These are phyloP conservation scores for Kurtzmaniella quercitrusa DNA, from an alignment of 1,139 yeast species.

Conservation along the genomic window DNA sequence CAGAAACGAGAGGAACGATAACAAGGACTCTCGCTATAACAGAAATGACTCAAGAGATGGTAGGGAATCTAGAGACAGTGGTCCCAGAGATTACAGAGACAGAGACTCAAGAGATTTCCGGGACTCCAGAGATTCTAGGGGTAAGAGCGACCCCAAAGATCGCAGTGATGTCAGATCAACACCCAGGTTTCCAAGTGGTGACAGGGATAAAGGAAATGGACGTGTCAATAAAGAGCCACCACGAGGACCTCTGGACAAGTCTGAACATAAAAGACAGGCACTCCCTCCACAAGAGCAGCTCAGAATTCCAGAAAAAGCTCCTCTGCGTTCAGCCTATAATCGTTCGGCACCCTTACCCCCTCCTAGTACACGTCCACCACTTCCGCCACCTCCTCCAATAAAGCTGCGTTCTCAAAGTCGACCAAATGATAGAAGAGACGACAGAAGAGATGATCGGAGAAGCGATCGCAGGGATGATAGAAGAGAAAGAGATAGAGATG, in stretches of 20 bases:
- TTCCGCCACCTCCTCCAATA: constrained; percentile 20
- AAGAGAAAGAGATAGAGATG: constrained; percentile 7
- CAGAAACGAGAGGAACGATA: neutral
- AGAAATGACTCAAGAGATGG: neutral
- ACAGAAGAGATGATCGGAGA: constrained; percentile 8
- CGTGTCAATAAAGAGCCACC: neutral
- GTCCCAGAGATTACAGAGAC: neutral
- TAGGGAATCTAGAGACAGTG: neutral
- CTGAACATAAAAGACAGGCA: constrained; percentile 9
- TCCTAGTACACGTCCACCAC: constrained; percentile 10
- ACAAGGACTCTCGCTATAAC: neutral
- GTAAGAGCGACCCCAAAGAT: neutral
- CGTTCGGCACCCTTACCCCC: constrained; percentile 15
- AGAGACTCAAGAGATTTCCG: neutral
- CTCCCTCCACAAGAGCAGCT: constrained; percentile 16
- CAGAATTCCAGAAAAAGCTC: neutral
- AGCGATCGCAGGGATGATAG: constrained; percentile 4
- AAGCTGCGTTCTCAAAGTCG: constrained; percentile 9
- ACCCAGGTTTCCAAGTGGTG: neutral
- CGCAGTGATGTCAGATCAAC: neutral
- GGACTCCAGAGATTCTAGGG: neutral
- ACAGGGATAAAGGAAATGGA: neutral
- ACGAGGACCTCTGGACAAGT: neutral
- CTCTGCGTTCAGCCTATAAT: constrained; percentile 8
- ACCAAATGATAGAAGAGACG: neutral